These are phyloP conservation scores for Sanghuangporus weigelae DNA, from an alignment of 1,284 basidiomycete species.

Conservation along the genomic window DNA sequence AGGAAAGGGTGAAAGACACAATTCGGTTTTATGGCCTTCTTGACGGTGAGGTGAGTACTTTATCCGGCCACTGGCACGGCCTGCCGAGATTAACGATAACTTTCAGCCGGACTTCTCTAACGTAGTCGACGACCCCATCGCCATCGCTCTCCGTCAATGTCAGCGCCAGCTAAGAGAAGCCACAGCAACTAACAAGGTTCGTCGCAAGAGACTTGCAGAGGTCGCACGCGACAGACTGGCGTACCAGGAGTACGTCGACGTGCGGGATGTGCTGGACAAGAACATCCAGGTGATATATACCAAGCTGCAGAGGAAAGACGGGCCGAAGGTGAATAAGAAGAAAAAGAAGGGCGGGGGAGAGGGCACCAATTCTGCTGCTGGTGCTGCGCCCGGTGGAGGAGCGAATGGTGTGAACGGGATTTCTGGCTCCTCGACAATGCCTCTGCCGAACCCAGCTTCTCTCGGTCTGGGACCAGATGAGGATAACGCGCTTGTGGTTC, in stretches of 20 bases:
- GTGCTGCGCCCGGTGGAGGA: slow-evolving; percentile 8
- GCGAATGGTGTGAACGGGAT: slow-evolving; percentile 16
- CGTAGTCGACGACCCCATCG: slow-evolving; percentile 89
- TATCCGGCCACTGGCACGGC: neutral
- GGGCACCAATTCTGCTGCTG: neutral
- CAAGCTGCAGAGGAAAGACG: slow-evolving; percentile 73
- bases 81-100: neutral
- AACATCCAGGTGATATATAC: slow-evolving; percentile 66
- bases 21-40: slow-evolving; percentile 67
- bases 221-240: slow-evolving; percentile 86
- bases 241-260: slow-evolving; percentile 82
- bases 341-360: slow-evolving; percentile 47
- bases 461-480: slow-evolving; percentile 64
- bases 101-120: slow-evolving; percentile 69
- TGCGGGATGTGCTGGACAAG: slow-evolving; percentile 79
- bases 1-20: slow-evolving; percentile 64
- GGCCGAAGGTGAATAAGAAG: slow-evolving; percentile 61
- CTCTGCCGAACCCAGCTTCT: slow-evolving; percentile 54
- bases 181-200: slow-evolving; percentile 75
- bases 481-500: slow-evolving; percentile 59
- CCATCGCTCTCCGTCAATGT: slow-evolving; percentile 82
- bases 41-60: slow-evolving; percentile 45
- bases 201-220: slow-evolving; percentile 67
- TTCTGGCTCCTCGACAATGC: slow-evolving; percentile 26
- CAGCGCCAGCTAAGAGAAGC: slow-evolving; percentile 80